Evolutionary conservation across 2,329 filamentous ascomycete genomes (phyloP), one percentile per base, ranked within the genome.

Genomic region (Neonectria neomacrospora): DNA sequence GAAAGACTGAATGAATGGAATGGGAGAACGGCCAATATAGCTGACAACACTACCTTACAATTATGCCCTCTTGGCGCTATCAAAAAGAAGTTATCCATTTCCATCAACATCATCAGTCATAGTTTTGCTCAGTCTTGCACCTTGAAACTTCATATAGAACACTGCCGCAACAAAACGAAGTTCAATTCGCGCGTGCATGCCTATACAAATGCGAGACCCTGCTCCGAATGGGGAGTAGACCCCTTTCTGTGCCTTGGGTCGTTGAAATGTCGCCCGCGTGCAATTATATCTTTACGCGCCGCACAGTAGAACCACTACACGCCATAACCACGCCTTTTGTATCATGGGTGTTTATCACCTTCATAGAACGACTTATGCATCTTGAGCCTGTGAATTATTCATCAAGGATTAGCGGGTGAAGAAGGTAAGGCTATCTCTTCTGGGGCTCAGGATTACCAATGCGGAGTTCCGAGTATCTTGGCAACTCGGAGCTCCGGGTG

Each of bases 161-260:
- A 64, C 12, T 0, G 65, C 67, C 0, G 59, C 20, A 0, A 54
- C 65, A 11, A 68, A 63, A 5, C 67, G 55, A 0, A 70, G 14
- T 12, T 70, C 67, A 45, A 61, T 70, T 20, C 59, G 63, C 1
- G 67, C 67, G 2, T 70, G 67, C 5, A 68, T 12, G 0, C 67
- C 67, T 1, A 70, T 54, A 0, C 67, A 70, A 1, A 60, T 50
- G 3, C 65, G n/a, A 4, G 67, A 64, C 0, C 67, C 67, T 14
- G 57, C 65, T 0, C 67, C 67, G 5, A 70, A 70, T 0, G 67
- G 62, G 0, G 65, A 54, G 0, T 59, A 28, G 0, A 61, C 37
- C 1, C 30, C 18, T 16, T 64, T 64, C 12, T 48, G 23, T 3
- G 32, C 6, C 23, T 34, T 34, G 22, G 30, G n/a, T n/a, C n/a